Conservation (phyloP, 2,329 filamentous ascomycete genomes). For the Harringtonia lauricola region DNA sequence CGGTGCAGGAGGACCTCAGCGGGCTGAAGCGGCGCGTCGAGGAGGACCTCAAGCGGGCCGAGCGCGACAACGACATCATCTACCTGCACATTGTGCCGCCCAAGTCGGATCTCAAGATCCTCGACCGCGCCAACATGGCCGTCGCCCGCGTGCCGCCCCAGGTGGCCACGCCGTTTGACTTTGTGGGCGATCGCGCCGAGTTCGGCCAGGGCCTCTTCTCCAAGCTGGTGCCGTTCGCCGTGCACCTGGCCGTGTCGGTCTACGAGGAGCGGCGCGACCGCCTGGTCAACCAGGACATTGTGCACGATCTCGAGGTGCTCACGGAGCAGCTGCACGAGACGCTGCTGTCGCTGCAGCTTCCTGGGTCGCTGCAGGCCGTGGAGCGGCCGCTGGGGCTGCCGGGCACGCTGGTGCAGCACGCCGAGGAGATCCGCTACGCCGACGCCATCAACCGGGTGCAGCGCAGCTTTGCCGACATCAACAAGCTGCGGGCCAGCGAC, state of each 20-base stretch:
- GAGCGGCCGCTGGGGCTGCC: constrained; percentile 91
- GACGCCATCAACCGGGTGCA: constrained; percentile 71
- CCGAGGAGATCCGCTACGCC: constrained; percentile 86
- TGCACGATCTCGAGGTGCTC: constrained; percentile 71
- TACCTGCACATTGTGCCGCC: constrained; percentile 78
- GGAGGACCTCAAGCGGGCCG: constrained; percentile 82
- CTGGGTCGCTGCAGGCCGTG: constrained; percentile 83
- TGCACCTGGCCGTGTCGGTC: constrained; percentile 89
- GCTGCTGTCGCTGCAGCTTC: constrained; percentile 73
- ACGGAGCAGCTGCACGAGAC: constrained; percentile 71
- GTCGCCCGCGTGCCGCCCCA: constrained; percentile 67
- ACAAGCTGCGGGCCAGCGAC: constrained; percentile 77
- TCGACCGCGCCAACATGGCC: constrained; percentile 88
- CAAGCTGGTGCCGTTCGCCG: constrained; percentile 88
- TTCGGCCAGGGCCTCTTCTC: constrained; percentile 81
- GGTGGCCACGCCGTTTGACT: constrained; percentile 66
- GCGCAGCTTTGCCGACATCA: constrained; percentile 75
- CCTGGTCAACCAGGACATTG: constrained; percentile 79
- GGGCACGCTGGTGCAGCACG: constrained; percentile 74
- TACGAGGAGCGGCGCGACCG: constrained; percentile 87
- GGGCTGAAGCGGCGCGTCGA: constrained; percentile 71
- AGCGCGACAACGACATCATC: constrained; percentile 94
- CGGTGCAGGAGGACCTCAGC: constrained; percentile 71
- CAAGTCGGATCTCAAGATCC: constrained; percentile 74
- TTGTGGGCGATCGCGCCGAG: constrained; percentile 68